Evolutionary conservation across 257 asterid genomes (phyloP).

Genomic region (Ocimum tenuiflorum): DNA sequence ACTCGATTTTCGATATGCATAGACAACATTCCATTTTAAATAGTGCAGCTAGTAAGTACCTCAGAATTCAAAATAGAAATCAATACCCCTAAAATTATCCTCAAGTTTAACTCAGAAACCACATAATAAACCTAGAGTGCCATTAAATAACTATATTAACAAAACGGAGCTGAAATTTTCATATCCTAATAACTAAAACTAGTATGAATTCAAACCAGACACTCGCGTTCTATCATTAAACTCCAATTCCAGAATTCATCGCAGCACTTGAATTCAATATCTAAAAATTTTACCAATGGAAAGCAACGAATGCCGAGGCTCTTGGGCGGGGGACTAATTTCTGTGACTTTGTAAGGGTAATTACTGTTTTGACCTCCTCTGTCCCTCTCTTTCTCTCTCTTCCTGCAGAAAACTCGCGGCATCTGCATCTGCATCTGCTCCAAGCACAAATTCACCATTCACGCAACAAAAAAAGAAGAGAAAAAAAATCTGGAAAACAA

Average conservation of each 20-base stretch:
- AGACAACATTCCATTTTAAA: not conserved
- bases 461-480: not conserved
- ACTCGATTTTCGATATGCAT: not conserved
- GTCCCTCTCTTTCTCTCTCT: conserved; percentile 68
- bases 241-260: not conserved
- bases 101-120: too few relatives aligned
- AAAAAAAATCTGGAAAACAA: not conserved
- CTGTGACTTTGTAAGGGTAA: conserved; percentile 72
- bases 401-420: conserved; percentile 53
- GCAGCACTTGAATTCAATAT: not conserved
- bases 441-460: not conserved
- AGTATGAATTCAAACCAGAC: not conserved
- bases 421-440: conserved; percentile 35
- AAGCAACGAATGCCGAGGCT: conserved; percentile 86
- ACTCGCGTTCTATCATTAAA: not conserved
- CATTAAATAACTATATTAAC: not conserved
- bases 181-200: not conserved
- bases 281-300: conserved; percentile 43
- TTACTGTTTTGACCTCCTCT: conserved; percentile 45
- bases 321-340: conserved; percentile 86
- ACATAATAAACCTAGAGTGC: not conserved
- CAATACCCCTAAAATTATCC: not conserved
- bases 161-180: not conserved
- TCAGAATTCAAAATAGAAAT: not conserved
- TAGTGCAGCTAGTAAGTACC: not conserved